Evolutionary conservation across 176 grass and related monocot genomes (phyloP), one percentile per base, ranked within the genome.

Genomic region (Aechmea fasciata): DNA sequence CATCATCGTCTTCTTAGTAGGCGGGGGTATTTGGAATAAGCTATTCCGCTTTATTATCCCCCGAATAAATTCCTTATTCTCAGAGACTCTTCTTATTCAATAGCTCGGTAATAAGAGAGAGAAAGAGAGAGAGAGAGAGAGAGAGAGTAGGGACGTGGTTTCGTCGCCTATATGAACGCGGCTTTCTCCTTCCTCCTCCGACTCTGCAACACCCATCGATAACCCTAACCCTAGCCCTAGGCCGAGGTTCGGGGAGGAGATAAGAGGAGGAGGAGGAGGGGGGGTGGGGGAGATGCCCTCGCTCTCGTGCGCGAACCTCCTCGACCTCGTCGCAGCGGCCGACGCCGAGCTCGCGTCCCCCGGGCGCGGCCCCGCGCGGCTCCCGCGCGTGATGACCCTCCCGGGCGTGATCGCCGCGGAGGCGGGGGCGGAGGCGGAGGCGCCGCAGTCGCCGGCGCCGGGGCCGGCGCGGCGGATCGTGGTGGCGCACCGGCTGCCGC

Each of bases 311-410:
- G 80, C 88, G 18, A 90, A 92, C 72, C 82, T 99, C 47, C 79
- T 93, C 13, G 84, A 99, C 65, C 79, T 99, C 52, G 91, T n/a
- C 4, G 80, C 83, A 10, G 91, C 81, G 33, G 87, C 80, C 67
- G 75, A 83, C 19, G 77, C 25, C 11, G 69, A 79, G 11, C 55
- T 67, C 26, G 73, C 73, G 13, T 48, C 66, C 86, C 88, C 10
- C 53, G 88, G 11, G 67, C 85, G 63, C 88, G 80, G 10, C 85
- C 85, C 0, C 2, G 55, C 55, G 17, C 55, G 55, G 4, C 73
- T 91, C 1, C 88, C 86, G 49, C 92, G 88, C 14, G 88, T 96
- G 54, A 93, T 89, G 90, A 83, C 87, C 14, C 78, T 85, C 11
- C 67, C 63, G 0, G 69, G 75, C 13, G 51, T 72, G 51, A 24